Evolutionary conservation across 345 rosid genomes (phyloP).

Genomic region (thale cress (Arabidopsis thaliana)): TAIR10.1 NC_003070.9:2990501-2991000

Average conservation of each 20-base stretch:
- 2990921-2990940: slow-evolving; percentile 38
- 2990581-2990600: slow-evolving; percentile 13
- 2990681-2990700: slow-evolving; percentile 4
- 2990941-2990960: neutral
- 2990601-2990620: neutral
- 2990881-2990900: slow-evolving; percentile 38
- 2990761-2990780: slow-evolving; percentile 28
- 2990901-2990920: slow-evolving; percentile 41
- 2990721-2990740: neutral
- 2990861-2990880: slow-evolving; percentile 34
- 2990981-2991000: slow-evolving; percentile 39
- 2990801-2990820: slow-evolving; percentile 43
- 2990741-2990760: slow-evolving; percentile 17
- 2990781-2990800: slow-evolving; percentile 27
- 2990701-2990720: neutral
- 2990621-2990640: neutral
- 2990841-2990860: slow-evolving; percentile 41
- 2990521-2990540: slow-evolving; percentile 41
- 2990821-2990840: slow-evolving; percentile 22
- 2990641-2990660: slow-evolving; percentile 2
- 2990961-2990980: neutral
- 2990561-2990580: slow-evolving; percentile 21
- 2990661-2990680: neutral
- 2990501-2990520: slow-evolving; percentile 42
- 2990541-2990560: slow-evolving; percentile 40